A percentile compares a stretch with the other conserved stretches of the same genome.
These are phyloP conservation scores for Neonectria sp. DNA, from an alignment of 2,329 filamentous ascomycete species.

Conservation along the genomic window DNA sequence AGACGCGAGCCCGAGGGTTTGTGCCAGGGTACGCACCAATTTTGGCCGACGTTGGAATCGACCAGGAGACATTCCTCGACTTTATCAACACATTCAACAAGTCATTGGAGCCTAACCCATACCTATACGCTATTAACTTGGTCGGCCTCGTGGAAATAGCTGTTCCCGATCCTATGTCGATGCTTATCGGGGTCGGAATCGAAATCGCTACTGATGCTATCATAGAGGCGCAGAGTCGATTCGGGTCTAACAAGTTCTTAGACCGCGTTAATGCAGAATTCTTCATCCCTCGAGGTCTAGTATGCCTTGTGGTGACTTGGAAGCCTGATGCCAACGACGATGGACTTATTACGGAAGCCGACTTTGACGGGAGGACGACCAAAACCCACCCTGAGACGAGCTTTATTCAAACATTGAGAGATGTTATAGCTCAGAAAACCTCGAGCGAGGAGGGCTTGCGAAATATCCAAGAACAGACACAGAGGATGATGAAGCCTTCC, in stretches of 20 bases:
- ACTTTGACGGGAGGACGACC: slow-evolving; percentile 3
- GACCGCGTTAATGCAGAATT: slow-evolving; percentile 69
- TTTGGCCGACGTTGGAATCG: slow-evolving; percentile 61
- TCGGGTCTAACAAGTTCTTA: slow-evolving; percentile 67
- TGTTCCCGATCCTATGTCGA: slow-evolving; percentile 9
- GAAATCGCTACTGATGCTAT: slow-evolving; percentile 59
- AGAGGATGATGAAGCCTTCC: slow-evolving; percentile 27
- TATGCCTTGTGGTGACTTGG: slow-evolving; percentile 66
- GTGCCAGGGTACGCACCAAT: slow-evolving; percentile 67
- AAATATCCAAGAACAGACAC: slow-evolving; percentile 1
- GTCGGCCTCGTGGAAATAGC: neutral
- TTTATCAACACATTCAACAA: slow-evolving; percentile 32
- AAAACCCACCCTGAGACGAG: neutral
- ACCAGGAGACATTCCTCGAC: slow-evolving; percentile 51
- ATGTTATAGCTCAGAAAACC: slow-evolving; percentile 29
- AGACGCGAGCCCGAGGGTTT: slow-evolving; percentile 64
- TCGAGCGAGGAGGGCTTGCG: slow-evolving; percentile 14
- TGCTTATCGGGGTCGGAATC: slow-evolving; percentile 52
- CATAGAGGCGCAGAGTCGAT: slow-evolving; percentile 57
- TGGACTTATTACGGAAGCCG: slow-evolving; percentile 16
- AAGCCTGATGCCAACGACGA: slow-evolving; percentile 57
- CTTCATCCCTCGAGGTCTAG: slow-evolving; percentile 71
- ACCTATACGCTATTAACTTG: slow-evolving; percentile 48
- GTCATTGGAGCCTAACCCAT: slow-evolving; percentile 10
- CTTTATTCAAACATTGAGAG: slow-evolving; percentile 14